Evolutionary conservation across 345 rosid species (phyloP), one percentile per base, ranked within the genome.

Genomic region (Arabis hirsuta): DNA sequence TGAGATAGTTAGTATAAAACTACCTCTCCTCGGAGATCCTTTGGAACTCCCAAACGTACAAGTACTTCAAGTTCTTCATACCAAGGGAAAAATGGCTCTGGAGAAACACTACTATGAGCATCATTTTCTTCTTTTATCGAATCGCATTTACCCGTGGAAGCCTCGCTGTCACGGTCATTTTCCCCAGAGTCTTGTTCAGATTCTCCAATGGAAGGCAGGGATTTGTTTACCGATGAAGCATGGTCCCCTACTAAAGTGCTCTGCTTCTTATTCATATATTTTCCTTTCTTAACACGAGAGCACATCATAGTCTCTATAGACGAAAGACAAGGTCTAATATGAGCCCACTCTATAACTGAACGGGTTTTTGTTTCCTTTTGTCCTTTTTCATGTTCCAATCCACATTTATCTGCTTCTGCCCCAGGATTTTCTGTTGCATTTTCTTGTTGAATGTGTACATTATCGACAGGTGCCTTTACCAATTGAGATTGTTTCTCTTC

Each of bases 21-120:
- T 65, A 89, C 99, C 91, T 95, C 97, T 45, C 97, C 99, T 77
- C 97, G 84, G 13, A 95, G 95, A 79, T 91, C 91, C 82, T 84
- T 91, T 63, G 99, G 97, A 34, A 95, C 88, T 75, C 99, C 99
- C 72, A 93, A 91, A 77, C 73, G 91, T 76, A 95, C 96, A 76
- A 95, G 96, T 79, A 82, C 81, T 80, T 88, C 93, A 62, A 95
- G 84, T 78, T 95, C 96, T 73, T 87, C 84, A 75, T 81, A 87
- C 93, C 93, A 91, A 34, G 86, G 84, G 73, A 79, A 81, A 61
- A 71, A 73, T n/a, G 80, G 72, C 58, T 82, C 82, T 62, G 81
- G 76, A 64, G 86, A 74, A 45, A 67, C 65, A 44, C 48, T 77
- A 55, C 68, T 53, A 1, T 64, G 66, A 32, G 16, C 72, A 55